Evolutionary conservation across 2,329 filamentous ascomycete species (phyloP).

Genomic region (Purpureocillium lavendulum): DNA sequence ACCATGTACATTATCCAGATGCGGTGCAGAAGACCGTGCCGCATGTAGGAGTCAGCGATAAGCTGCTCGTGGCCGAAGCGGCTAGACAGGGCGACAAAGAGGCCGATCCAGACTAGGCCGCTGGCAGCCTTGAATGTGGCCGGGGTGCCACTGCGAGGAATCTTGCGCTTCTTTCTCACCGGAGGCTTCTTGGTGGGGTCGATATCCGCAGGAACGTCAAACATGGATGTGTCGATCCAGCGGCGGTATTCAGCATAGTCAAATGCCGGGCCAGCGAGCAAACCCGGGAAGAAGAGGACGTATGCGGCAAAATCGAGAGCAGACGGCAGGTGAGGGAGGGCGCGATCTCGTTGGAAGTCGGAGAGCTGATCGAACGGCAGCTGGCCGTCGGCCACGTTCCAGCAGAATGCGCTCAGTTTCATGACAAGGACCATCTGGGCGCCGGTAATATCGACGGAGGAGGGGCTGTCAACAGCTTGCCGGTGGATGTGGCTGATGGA

Average conservation of each 20-base stretch:
- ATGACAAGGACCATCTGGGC: slow-evolving; percentile 98
- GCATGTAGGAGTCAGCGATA: slow-evolving; percentile 56
- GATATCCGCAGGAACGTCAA: slow-evolving; percentile 72
- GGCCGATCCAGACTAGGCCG: slow-evolving; percentile 71
- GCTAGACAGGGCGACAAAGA: slow-evolving; percentile 64
- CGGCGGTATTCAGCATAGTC: slow-evolving; percentile 88
- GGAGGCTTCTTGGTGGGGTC: slow-evolving; percentile 79
- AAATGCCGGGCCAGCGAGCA: slow-evolving; percentile 86
- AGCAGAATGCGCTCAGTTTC: slow-evolving; percentile 94
- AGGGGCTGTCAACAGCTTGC: slow-evolving; percentile 59
- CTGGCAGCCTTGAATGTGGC: slow-evolving; percentile 66
- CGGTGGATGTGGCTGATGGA: slow-evolving; percentile 81
- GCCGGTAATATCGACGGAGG: slow-evolving; percentile 76
- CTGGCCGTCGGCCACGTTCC: slow-evolving; percentile 92
- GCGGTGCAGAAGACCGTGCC: slow-evolving; percentile 61
- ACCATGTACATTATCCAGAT: slow-evolving; percentile 79
- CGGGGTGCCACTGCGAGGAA: slow-evolving; percentile 82
- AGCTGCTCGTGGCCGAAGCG: slow-evolving; percentile 59
- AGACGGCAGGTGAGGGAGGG: slow-evolving; percentile 64
- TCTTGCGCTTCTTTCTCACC: slow-evolving; percentile 83
- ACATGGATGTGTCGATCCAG: slow-evolving; percentile 93
- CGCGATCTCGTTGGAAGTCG: slow-evolving; percentile 76
- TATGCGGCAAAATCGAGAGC: slow-evolving; percentile 81
- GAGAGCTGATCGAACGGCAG: slow-evolving; percentile 73
- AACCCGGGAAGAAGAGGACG: slow-evolving; percentile 87